Conservation (phyloP, 192 early-diverging fungal species). For the Spizellomyces punctatus region DNA sequence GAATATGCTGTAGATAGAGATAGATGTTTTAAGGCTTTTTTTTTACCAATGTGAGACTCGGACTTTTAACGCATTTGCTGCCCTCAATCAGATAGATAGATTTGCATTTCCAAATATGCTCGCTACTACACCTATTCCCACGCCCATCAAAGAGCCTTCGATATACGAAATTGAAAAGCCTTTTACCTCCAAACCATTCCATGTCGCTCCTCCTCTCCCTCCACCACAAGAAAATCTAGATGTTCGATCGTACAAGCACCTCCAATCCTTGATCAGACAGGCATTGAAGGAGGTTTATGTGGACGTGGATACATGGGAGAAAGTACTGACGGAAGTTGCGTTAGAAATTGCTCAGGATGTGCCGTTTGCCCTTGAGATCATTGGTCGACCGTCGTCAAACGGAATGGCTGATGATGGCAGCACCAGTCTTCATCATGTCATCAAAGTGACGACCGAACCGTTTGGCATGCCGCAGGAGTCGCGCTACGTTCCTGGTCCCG, state of each 20-base stretch:
- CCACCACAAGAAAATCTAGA: constrained; percentile 28
- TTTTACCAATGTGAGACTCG: no score
- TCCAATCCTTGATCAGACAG: constrained; percentile 24
- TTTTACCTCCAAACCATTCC: background rate
- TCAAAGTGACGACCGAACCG: constrained; percentile 5
- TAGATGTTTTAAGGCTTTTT: no score
- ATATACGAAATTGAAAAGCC: constrained; percentile 4
- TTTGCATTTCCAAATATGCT: background rate
- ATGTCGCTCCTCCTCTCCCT: constrained; percentile 18
- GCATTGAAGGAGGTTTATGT: constrained; percentile 26
- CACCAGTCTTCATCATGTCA: constrained; percentile 12
- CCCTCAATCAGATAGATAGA: no score
- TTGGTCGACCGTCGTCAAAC: background rate
- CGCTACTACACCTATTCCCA: background rate
- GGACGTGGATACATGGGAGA: constrained; percentile 24
- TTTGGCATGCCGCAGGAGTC: constrained; percentile 28
- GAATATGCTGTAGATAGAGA: no score
- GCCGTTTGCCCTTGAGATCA: constrained; percentile 29
- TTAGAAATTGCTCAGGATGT: constrained; percentile 36
- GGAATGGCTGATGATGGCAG: background rate
- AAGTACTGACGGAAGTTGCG: constrained; percentile 27
- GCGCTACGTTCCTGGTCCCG: constrained; percentile 26
- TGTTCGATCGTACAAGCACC: constrained; percentile 18
- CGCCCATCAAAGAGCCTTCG: constrained; percentile 6
- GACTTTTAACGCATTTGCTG: no score